Conservation (phyloP, 2,329 filamentous ascomycete genomes). For the Coniochaeta sp. region DNA sequence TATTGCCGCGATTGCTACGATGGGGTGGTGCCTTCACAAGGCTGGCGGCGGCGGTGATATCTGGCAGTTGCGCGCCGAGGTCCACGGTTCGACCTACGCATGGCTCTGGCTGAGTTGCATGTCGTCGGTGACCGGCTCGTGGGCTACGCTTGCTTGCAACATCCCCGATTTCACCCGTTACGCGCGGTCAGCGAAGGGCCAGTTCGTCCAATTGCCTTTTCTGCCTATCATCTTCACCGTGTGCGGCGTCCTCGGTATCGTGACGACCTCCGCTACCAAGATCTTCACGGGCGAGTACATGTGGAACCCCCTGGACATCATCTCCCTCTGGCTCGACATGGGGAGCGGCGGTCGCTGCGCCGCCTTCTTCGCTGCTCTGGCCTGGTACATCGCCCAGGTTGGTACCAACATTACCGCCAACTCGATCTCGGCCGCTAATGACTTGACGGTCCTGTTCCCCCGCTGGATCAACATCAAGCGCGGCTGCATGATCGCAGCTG, state of each 20-base stretch:
- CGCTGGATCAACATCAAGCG: slow-evolving; percentile 79
- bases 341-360: slow-evolving; percentile 63
- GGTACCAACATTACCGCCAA: slow-evolving; percentile 90
- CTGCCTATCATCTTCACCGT: slow-evolving; percentile 67
- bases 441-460: slow-evolving; percentile 73
- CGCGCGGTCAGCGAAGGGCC: slow-evolving; percentile 66
- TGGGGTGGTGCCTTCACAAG: slow-evolving; percentile 78
- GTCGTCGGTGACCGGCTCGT: slow-evolving; percentile 76
- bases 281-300: slow-evolving; percentile 61
- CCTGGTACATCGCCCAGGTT: slow-evolving; percentile 72
- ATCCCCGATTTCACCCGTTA: slow-evolving; percentile 84
- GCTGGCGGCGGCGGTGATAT: slow-evolving; percentile 82
- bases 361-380: slow-evolving; percentile 64
- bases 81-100: slow-evolving; percentile 60
- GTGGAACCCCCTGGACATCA: slow-evolving; percentile 66
- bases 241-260: slow-evolving; percentile 78
- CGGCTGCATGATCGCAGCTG: slow-evolving; percentile 78
- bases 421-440: slow-evolving; percentile 74
- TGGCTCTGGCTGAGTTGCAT: slow-evolving; percentile 86
- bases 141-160: slow-evolving; percentile 78
- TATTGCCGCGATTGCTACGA: slow-evolving; percentile 71
- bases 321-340: slow-evolving; percentile 61
- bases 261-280: slow-evolving; percentile 65
- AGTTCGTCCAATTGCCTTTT: slow-evolving; percentile 68
- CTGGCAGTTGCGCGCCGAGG: slow-evolving; percentile 56